Conservation (phyloP, 371 early-diverging fungal species). For the Mortierella sp. region DNA sequence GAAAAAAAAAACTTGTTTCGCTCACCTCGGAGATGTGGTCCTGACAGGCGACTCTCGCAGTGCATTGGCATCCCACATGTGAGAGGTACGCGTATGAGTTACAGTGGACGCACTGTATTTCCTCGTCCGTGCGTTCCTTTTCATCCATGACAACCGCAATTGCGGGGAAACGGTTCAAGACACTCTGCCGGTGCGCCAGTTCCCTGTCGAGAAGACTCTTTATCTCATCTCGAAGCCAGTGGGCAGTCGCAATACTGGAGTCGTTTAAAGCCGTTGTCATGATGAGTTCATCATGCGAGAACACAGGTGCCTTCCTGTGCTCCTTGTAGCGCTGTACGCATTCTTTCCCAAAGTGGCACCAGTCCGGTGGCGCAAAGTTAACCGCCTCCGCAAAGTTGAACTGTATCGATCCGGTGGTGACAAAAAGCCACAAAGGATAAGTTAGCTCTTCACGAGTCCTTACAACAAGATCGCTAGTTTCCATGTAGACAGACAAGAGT, state of each 20-base stretch:
- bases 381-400: constrained; percentile 97
- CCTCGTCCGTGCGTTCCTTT: constrained; percentile 63
- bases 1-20: not conserved
- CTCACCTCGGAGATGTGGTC: constrained; percentile 65
- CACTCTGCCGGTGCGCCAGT: constrained; percentile 58
- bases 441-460: too few relatives aligned
- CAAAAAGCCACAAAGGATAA: not conserved
- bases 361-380: constrained; percentile 94
- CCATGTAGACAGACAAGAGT: too few relatives aligned
- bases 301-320: constrained; percentile 86
- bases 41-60: constrained; percentile 68
- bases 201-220: constrained; percentile 70
- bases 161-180: constrained; percentile 57
- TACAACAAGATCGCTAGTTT: too few relatives aligned
- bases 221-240: constrained; percentile 71
- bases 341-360: constrained; percentile 84
- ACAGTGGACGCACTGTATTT: constrained; percentile 78
- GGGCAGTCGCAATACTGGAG: constrained; percentile 58
- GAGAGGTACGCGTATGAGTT: constrained; percentile 80
- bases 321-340: constrained; percentile 86
- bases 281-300: constrained; percentile 93
- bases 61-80: constrained; percentile 73
- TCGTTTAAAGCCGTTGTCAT: constrained; percentile 66
- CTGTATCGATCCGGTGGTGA: too few relatives aligned
- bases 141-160: constrained; percentile 57